Base-by-base conservation (phyloP, 164 flowering plant genomes). In the Houttuynia cordata region DNA sequence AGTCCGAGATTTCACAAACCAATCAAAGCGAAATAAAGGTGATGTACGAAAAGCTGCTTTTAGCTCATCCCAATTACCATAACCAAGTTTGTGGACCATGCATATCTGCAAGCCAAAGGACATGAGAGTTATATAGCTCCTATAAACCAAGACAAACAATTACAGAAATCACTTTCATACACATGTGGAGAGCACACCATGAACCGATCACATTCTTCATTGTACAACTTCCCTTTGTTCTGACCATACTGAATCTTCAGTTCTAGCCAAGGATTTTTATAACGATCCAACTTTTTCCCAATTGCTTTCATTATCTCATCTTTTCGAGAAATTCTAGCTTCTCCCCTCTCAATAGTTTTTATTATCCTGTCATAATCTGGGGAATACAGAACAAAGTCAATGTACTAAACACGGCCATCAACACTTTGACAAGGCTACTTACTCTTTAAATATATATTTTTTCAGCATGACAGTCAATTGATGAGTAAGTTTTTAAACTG, bases 271-370 rank as follows among this genome's bases (percentile, higher is more conserved):
- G 99, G 99, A 77, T 94, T 94, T 79, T 87, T 94, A 69, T 94
- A 94, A n/a, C 99, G 87, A 62, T 91, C 99, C 81, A 94, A 68
- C 68, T 94, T 94, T 87, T 94, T 94, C 63, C 96, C 96, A 70
- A 94, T 82, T n/a, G 96, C 96, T 73, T 88, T 94, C 97, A 94
- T 94, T 57, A 94, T 94, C 77, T 94, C 97, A 68, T 94, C 99
- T 73, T 81, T 94, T 24, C 97, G 77, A 21, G 97, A 83, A 61
- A 94, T 94, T 72, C 96, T 84, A 18, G 96, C 92, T 71, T 91
- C 97, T 52, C 99, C 99, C 75, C 96, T 78, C 75, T 94, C 99
- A 72, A 94, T 94, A 63, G 82, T 85, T 75, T 94, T 94, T 39
- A 94, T 84, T 58, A 94, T 91, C 70, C 90, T 79, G 73, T 94